phyloP scores from a whole-genome alignment of 352 stramenopile genomes.

The Pythium biforme region DNA sequence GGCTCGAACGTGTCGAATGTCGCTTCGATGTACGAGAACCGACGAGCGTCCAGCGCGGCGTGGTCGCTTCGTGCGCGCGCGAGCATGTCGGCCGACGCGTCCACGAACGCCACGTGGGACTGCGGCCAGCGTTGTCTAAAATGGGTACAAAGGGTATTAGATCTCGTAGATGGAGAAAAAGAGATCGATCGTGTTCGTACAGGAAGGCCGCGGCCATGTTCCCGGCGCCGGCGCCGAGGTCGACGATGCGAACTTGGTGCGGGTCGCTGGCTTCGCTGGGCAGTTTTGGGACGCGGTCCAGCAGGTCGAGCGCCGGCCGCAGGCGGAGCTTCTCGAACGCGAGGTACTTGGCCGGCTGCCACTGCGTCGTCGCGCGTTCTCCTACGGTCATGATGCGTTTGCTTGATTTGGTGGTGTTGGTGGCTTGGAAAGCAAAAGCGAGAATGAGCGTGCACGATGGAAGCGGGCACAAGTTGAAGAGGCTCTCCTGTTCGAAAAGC shows the following conservation, averaged over 20 bases:
- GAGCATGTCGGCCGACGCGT: conserved; percentile 64
- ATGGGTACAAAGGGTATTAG: neutral
- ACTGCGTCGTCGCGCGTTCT: conserved; percentile 37
- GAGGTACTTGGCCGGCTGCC: conserved; percentile 60
- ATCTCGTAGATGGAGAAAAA: conserved; percentile 11
- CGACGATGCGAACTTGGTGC: conserved; percentile 37
- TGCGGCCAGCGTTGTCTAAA: conserved; percentile 48
- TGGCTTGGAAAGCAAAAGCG: neutral
- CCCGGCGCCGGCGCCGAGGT: conserved; percentile 62
- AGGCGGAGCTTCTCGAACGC: conserved; percentile 59
- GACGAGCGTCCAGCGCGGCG: conserved; percentile 20
- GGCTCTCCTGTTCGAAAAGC: neutral
- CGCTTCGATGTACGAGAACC: conserved; percentile 47
- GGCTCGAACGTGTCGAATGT: conserved; percentile 59
- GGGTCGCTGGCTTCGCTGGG: conserved; percentile 5
- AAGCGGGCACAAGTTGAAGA: neutral
- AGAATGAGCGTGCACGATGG: neutral
- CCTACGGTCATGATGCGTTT: neutral
- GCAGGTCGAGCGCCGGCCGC: conserved; percentile 61
- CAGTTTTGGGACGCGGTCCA: conserved; percentile 38
- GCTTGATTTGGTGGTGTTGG: neutral
- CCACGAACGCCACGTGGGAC: conserved; percentile 56
- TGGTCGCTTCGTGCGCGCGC: conserved; percentile 45
- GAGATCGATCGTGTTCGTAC: too few species aligned
- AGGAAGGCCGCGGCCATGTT: conserved; percentile 69